Percentiles rank a stretch among this genome's conserved stretches.
Evolutionary conservation across 1,284 basidiomycete genomes (phyloP).

Genomic region (Exobasidium rhododendri): DNA sequence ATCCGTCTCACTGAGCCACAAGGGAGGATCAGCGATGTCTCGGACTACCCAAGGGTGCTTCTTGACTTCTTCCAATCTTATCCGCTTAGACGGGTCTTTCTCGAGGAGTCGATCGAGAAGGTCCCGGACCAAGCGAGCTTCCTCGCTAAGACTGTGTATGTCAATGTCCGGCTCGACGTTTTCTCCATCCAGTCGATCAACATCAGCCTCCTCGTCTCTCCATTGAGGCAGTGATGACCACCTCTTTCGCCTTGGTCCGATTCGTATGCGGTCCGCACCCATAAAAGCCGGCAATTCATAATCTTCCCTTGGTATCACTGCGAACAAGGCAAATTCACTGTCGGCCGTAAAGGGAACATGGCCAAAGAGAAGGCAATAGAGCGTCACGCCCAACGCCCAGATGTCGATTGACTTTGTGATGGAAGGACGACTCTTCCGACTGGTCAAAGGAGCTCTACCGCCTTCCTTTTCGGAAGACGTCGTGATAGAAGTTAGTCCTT

Average conservation of each 20-base stretch:
- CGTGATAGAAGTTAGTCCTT: background rate
- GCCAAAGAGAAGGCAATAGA: conserved; percentile 92
- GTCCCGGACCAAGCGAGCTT: conserved; percentile 60
- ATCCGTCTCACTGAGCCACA: conserved; percentile 77
- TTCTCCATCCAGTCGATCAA: conserved; percentile 12
- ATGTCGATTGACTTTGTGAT: conserved; percentile 96
- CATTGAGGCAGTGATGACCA: conserved; percentile 33
- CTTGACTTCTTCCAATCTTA: conserved; percentile 81
- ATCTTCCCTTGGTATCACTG: conserved; percentile 74
- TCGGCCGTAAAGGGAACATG: conserved; percentile 67
- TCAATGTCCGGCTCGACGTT: conserved; percentile 19
- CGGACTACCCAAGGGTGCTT: conserved; percentile 73
- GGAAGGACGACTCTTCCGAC: conserved; percentile 6
- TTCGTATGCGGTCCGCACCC: conserved; percentile 66
- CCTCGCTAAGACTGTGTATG: conserved; percentile 22
- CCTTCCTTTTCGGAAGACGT: background rate
- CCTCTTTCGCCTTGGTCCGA: conserved; percentile 36
- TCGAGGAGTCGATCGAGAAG: conserved; percentile 74
- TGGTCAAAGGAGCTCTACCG: background rate
- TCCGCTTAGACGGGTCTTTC: conserved; percentile 76
- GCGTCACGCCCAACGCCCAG: conserved; percentile 98
- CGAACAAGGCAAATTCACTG: conserved; percentile 77
- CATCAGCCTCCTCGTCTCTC: conserved; percentile 37
- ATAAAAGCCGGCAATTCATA: conserved; percentile 71
- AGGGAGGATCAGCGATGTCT: conserved; percentile 68